Percentiles rank a stretch among this genome's conserved stretches.
phyloP scores from a whole-genome alignment of 139 green algal species.

The Coelastrella sp. region DNA sequence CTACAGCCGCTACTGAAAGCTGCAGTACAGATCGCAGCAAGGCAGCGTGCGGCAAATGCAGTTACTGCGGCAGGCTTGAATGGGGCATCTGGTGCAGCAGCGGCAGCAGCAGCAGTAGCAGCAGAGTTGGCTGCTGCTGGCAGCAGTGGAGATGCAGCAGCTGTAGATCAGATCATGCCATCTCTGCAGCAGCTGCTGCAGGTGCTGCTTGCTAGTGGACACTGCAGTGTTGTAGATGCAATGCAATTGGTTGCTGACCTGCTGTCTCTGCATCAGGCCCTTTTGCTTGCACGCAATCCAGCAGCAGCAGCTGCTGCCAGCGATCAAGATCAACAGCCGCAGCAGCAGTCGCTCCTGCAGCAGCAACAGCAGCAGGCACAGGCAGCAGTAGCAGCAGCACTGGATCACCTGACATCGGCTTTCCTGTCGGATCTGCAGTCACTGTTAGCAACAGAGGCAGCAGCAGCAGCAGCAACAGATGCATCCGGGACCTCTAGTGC shows the following conservation, averaged over 20 bases:
- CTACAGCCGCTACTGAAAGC: constrained; percentile 21
- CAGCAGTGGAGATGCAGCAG: not conserved
- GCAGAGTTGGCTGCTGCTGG: not conserved
- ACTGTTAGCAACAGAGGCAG: constrained; percentile 3
- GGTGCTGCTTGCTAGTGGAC: not conserved
- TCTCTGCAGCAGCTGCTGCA: constrained; percentile 18
- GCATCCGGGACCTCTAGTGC: not conserved
- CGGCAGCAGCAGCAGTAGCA: constrained; percentile 22
- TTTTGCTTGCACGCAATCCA: not conserved
- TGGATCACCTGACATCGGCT: not conserved
- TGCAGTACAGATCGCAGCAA: constrained; percentile 15
- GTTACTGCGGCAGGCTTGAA: constrained; percentile 10
- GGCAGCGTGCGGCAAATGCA: not conserved
- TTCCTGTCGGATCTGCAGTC: constrained; percentile 1
- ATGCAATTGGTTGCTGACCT: constrained; percentile 1
- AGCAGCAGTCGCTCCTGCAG: not conserved
- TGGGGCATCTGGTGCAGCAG: not conserved
- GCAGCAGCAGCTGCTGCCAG: not conserved
- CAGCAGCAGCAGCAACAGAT: not conserved
- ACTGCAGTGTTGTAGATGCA: not conserved
- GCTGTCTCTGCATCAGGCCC: not conserved
- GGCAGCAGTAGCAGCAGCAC: not conserved
- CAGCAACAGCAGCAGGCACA: constrained; percentile 8
- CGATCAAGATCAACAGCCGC: not conserved
- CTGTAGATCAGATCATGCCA: not conserved